Conservation (phyloP, 768 basidiomycete genomes). For the Boletus huronensis region DNA sequence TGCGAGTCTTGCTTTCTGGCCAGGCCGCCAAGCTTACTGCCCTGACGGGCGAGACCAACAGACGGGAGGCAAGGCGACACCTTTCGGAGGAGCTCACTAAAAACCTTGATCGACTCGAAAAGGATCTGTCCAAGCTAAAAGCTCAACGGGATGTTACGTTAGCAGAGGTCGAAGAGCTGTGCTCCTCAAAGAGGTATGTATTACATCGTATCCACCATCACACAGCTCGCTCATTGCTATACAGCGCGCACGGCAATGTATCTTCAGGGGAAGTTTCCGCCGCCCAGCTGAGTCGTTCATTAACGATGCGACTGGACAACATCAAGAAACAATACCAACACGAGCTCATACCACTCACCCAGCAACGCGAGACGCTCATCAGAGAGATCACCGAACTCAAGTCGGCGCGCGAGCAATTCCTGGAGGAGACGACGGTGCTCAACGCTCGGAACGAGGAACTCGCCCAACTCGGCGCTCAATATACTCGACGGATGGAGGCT, state of each 20-base stretch:
- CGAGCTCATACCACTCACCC: slow-evolving; percentile 80
- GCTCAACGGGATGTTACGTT: slow-evolving; percentile 89
- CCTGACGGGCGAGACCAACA: slow-evolving; percentile 74
- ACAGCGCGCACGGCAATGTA: slow-evolving; percentile 26
- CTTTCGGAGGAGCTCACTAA: slow-evolving; percentile 74
- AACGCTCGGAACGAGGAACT: slow-evolving; percentile 92
- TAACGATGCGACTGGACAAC: slow-evolving; percentile 82
- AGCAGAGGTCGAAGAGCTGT: slow-evolving; percentile 91
- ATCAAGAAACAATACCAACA: slow-evolving; percentile 85
- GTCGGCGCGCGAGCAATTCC: slow-evolving; percentile 77
- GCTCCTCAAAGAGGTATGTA: slow-evolving; percentile 64
- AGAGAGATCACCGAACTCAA: slow-evolving; percentile 86
- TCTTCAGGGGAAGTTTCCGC: slow-evolving; percentile 36
- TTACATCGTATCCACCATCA: slow-evolving; percentile 1
- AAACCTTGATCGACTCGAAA: slow-evolving; percentile 75
- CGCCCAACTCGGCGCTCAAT: slow-evolving; percentile 80
- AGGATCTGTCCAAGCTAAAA: slow-evolving; percentile 80
- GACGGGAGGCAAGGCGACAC: slow-evolving; percentile 76
- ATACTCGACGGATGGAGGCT: slow-evolving; percentile 71
- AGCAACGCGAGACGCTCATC: slow-evolving; percentile 72
- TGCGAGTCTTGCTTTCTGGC: slow-evolving; percentile 82
- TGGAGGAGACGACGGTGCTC: slow-evolving; percentile 89
- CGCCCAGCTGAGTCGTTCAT: slow-evolving; percentile 55
- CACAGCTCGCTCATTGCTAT: slow-evolving; percentile 23
- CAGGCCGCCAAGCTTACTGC: slow-evolving; percentile 85